Percentiles rank a stretch among this genome's conserved stretches.
Conservation (phyloP, 257 asterid genomes). For the Cinchona pubescens region DNA sequence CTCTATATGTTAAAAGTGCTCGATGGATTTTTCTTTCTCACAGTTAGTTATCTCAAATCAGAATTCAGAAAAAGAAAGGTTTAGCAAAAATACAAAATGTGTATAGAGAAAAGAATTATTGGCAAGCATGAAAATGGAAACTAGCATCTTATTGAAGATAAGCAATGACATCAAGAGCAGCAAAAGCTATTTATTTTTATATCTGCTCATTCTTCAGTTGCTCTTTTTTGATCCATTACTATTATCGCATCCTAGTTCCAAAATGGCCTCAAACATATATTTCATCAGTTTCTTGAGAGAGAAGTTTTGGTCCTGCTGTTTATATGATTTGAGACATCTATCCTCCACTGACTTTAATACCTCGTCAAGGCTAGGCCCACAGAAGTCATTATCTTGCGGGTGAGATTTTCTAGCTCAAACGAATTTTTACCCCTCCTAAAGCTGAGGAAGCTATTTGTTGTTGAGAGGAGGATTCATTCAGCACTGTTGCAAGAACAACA, state of each 20-base stretch:
- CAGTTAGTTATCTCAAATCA: too few species aligned
- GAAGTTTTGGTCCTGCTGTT: slow-evolving; percentile 39
- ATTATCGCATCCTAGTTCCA: slow-evolving; percentile 42
- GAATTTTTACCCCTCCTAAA: slow-evolving; percentile 32
- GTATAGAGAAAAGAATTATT: not conserved
- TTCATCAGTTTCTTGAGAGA: slow-evolving; percentile 52
- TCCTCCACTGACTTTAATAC: slow-evolving; percentile 28
- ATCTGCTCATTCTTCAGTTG: not conserved
- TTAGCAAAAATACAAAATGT: not conserved
- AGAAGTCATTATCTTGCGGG: slow-evolving; percentile 23
- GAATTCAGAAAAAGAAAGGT: too few species aligned
- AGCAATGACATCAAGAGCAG: not conserved
- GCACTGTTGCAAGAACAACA: slow-evolving; percentile 7
- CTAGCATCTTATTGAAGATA: not conserved
- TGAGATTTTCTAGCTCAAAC: slow-evolving; percentile 22
- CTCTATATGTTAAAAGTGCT: too few species aligned
- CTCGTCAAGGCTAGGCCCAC: slow-evolving; percentile 29
- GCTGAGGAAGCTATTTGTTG: slow-evolving; percentile 29
- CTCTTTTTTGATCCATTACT: slow-evolving; percentile 3
- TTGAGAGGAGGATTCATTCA: slow-evolving; percentile 9
- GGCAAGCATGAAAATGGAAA: too few species aligned
- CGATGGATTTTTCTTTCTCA: too few species aligned
- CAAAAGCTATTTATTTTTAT: not conserved
- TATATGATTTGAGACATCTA: slow-evolving; percentile 41
- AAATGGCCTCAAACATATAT: slow-evolving; percentile 49